Evolutionary conservation across 2,329 filamentous ascomycete species (phyloP).

Genomic region (Madurella fahalii): DNA sequence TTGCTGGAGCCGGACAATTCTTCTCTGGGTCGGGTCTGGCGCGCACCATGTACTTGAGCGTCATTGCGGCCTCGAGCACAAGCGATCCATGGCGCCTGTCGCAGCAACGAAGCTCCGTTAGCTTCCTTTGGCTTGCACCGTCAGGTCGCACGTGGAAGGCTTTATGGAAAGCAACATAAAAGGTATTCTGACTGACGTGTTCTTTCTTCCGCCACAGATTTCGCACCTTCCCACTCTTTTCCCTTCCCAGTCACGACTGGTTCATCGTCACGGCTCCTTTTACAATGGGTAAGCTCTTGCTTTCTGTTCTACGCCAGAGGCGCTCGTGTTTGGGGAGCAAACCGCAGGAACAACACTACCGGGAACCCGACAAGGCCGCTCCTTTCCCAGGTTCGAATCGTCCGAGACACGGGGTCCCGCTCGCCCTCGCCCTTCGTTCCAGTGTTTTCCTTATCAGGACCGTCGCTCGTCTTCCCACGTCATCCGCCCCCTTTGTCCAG

Average conservation of each 20-base stretch:
- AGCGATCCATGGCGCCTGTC: constrained; percentile 6
- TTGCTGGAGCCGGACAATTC: not conserved
- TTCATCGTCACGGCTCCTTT: constrained; percentile 27
- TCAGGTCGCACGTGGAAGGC: constrained; percentile 7
- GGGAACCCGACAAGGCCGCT: constrained; percentile 17
- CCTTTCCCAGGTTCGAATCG: constrained; percentile 7
- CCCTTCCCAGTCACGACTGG: constrained; percentile 7
- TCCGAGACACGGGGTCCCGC: constrained; percentile 2
- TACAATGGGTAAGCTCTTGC: constrained; percentile 46
- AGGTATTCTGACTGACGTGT: constrained; percentile 21
- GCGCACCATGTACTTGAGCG: not conserved
- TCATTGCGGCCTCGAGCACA: not conserved
- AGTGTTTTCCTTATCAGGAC: constrained; percentile 25
- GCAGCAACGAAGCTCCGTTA: not conserved
- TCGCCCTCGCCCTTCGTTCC: constrained; percentile 21
- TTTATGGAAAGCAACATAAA: not conserved
- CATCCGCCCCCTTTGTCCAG: constrained; percentile 32
- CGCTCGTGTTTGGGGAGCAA: constrained; percentile 16
- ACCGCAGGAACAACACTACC: constrained; percentile 20
- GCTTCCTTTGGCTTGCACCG: not conserved
- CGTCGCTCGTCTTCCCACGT: constrained; percentile 31
- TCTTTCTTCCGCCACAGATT: constrained; percentile 18
- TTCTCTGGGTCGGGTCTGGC: not conserved
- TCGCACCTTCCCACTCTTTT: constrained; percentile 23
- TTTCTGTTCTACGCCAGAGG: constrained; percentile 23